Base-by-base conservation (phyloP, 148 eudicot genomes). In the Nepenthes gracilis region DNA sequence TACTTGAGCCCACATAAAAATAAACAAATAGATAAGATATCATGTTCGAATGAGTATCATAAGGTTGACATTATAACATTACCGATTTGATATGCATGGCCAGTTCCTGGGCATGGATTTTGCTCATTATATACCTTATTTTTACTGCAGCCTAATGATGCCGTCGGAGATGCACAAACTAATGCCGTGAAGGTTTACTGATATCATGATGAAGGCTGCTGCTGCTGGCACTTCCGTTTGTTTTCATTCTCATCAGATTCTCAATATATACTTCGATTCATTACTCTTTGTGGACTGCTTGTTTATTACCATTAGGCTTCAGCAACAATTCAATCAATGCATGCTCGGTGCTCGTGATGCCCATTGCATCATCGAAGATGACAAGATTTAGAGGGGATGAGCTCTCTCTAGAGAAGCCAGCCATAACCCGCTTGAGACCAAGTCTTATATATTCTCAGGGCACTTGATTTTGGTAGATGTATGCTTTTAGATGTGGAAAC, bases 281-380 rank as follows among this genome's bases (percentile, higher is more conserved):
- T 64, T n/a, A n/a, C 74, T 62, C 45, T 53, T 13, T 65, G 73
- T 83, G 88, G 96, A 74, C 71, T 69, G 80, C 86, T 66, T 88
- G 87, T 65, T 74, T 88, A 64, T 61, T 89, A 61, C 73, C 95
- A 37, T 60, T 88, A 48, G 96, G 96, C 36, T 65, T 93, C 74
- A 95, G 96, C 71, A 92, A 89, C 58, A 80, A 84, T 66, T 72
- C 95, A 49, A 77, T 93, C 53, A 84, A 86, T 58, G 92, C 96
- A 49, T 89, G 96, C 58, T 88, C 99, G 5, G 91, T 93, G 64
- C 75, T 93, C 13, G 91, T 70, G 54, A 88, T 93, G 96, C 92
- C 96, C 35, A 93, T 93, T 96, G 78, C 89, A 54, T 93, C 99
- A n/a, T 93, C 96, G 1, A 92, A 89, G 75, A 84, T 86, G 33